Evolutionary conservation across 2,329 filamentous ascomycete species (phyloP), one percentile per base, ranked within the genome.

Genomic region (Fusarium chuoi): DNA sequence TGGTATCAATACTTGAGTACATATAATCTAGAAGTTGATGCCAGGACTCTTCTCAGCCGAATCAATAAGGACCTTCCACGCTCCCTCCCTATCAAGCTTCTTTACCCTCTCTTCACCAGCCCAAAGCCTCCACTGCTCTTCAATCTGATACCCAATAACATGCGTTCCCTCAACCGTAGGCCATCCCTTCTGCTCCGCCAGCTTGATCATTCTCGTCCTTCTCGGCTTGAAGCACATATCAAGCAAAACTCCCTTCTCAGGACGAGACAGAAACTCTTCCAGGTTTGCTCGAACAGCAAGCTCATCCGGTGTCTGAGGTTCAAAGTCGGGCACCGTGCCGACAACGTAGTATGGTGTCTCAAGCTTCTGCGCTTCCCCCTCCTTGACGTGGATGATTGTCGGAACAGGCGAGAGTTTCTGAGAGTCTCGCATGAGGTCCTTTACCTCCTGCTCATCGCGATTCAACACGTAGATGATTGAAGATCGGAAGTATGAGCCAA

Each of bases 141-240:
- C 54, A 36, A 68, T 62, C 22, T 68, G 65, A 22, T 68, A 68
- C 0, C 63, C 54, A 7, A 68, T 68, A 8, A 68, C 20, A 15
- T 68, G 63, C 4, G 63, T 68, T 12, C 65, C 65, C 3, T 68
- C 65, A 0, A 68, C 65, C 1, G 46, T 52, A 7, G 46, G 39
- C 65, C 63, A 68, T 5, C 46, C 46, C 5, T 62, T 68, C 13
- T 68, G 14, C 11, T 68, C 65, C 0, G 65, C 63, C 1, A 68
- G 7, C 13, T 62, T 68, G 9, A 68, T 68, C 63, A 68, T 68
- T 6, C 65, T 62, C 0, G 65, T 68, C 4, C 65, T 26, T 36
- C 65, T 42, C 0, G 65, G 65, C 30, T 68, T 68, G 41, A 68
- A 68, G 36, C 65, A 68, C 65, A 68, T 68, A 11, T 68, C 65